A percentile compares a stretch with the other conserved stretches of the same genome.
Conservation (phyloP, 2,329 filamentous ascomycete genomes). For the Tolypocladium sp. region DNA sequence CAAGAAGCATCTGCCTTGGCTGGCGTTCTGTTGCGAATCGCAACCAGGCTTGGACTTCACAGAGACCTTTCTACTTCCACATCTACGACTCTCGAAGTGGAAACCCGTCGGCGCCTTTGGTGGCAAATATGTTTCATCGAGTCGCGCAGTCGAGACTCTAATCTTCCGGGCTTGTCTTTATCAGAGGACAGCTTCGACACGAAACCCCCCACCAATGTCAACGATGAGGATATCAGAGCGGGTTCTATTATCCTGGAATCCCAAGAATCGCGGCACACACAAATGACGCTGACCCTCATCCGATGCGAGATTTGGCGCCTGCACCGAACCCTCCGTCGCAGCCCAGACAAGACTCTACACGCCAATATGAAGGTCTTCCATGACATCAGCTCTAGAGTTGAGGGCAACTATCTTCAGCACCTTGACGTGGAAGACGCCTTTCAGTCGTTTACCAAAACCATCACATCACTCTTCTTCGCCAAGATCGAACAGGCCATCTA, state of each 20-base stretch:
- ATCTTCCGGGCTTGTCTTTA: conserved; percentile 10
- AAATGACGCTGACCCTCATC: conserved; percentile 11
- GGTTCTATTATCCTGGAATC: background rate
- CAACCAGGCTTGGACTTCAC: conserved; percentile 12
- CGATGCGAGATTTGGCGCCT: conserved; percentile 18
- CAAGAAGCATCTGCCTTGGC: conserved; percentile 15
- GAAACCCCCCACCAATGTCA: conserved; percentile 30
- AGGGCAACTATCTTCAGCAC: conserved; percentile 5
- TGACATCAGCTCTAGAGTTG: conserved; percentile 5
- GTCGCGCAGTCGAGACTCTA: conserved; percentile 6
- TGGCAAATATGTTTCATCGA: conserved; percentile 20
- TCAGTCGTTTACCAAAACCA: conserved; percentile 10
- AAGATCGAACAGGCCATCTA: conserved; percentile 15
- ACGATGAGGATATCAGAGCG: conserved; percentile 17
- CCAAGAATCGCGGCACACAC: background rate
- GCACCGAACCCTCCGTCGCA: conserved; percentile 7
- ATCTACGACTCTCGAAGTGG: conserved; percentile 5
- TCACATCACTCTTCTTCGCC: conserved; percentile 15
- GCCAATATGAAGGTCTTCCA: conserved; percentile 6
- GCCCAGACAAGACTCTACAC: conserved; percentile 2
- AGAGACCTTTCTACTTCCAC: background rate
- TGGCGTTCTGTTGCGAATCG: conserved; percentile 14
- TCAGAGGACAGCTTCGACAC: conserved; percentile 25
- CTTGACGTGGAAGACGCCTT: conserved; percentile 4
- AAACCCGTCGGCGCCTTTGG: conserved; percentile 14